phyloP scores from a whole-genome alignment of 1,284 basidiomycete species.

The Microbotryum lychnidis-dioicae region DNA sequence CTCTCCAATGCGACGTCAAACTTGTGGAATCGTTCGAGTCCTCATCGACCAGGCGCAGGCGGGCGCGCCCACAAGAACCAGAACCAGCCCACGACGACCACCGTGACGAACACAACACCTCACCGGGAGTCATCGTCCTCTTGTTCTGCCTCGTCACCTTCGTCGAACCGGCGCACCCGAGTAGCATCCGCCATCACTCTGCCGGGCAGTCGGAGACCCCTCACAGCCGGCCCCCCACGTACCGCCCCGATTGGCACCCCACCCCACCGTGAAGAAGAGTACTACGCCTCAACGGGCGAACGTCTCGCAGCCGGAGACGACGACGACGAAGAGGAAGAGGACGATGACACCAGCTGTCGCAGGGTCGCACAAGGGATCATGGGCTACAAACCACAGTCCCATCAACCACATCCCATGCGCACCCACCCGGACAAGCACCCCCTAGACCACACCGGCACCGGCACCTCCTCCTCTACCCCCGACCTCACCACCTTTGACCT shows the following conservation, averaged over 20 bases:
- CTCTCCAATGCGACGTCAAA: too few species aligned
- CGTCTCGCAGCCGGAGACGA: not conserved
- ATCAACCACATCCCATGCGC: too few species aligned
- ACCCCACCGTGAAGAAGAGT: too few species aligned
- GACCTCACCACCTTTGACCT: conserved; percentile 3
- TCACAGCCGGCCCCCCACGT: too few species aligned
- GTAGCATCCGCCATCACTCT: too few species aligned
- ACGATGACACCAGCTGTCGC: too few species aligned
- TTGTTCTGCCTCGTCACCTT: too few species aligned
- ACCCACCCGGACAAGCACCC: not conserved
- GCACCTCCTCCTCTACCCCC: not conserved
- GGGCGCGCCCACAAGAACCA: not conserved
- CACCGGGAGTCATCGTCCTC: too few species aligned
- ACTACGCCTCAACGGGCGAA: not conserved
- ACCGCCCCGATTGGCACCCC: not conserved
- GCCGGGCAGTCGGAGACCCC: too few species aligned
- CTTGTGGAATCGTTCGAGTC: not conserved
- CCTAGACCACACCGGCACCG: not conserved
- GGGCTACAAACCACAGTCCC: too few species aligned
- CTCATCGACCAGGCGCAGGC: not conserved
- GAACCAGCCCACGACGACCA: not conserved
- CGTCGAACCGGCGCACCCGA: too few species aligned
- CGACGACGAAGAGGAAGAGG: not conserved
- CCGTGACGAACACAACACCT: not conserved
- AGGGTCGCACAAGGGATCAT: too few species aligned